Conservation (phyloP, 1,139 yeast genomes). For the Groenewaldozyma auringiensis region DNA sequence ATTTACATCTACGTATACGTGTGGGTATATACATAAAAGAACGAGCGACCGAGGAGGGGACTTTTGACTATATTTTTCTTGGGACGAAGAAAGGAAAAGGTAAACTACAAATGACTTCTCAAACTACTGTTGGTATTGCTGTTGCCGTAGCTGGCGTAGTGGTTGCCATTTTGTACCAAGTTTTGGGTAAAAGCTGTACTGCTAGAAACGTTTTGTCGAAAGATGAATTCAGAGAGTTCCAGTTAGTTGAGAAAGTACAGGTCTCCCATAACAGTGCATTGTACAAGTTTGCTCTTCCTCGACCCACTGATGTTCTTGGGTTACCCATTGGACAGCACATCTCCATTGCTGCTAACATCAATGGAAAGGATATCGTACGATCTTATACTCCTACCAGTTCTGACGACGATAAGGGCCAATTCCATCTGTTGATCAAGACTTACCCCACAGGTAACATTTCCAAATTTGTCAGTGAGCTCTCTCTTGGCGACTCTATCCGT, state of each 20-base stretch:
- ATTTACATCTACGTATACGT: too few relatives aligned
- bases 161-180: background rate
- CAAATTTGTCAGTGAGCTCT: conserved; percentile 58
- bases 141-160: background rate
- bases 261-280: conserved; percentile 78
- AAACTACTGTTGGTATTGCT: background rate
- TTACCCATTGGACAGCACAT: conserved; percentile 95
- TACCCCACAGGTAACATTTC: conserved; percentile 90
- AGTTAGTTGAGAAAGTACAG: conserved; percentile 69
- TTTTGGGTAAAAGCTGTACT: conserved; percentile 11
- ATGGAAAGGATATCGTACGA: conserved; percentile 79
- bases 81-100: too few relatives aligned
- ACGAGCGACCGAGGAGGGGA: too few relatives aligned
- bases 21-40: too few relatives aligned
- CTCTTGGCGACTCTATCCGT: conserved; percentile 60
- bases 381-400: conserved; percentile 92
- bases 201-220: conserved; percentile 51
- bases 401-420: conserved; percentile 72
- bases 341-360: conserved; percentile 49
- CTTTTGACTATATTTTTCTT: too few relatives aligned
- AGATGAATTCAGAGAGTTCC: conserved; percentile 70
- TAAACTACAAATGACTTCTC: background rate
- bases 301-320: conserved; percentile 66
- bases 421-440: conserved; percentile 86
- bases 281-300: conserved; percentile 80